Percentiles rank a stretch among this genome's conserved stretches.
phyloP scores from a whole-genome alignment of 2,329 filamentous ascomycete genomes.

The Zymoseptoria brevis region DNA sequence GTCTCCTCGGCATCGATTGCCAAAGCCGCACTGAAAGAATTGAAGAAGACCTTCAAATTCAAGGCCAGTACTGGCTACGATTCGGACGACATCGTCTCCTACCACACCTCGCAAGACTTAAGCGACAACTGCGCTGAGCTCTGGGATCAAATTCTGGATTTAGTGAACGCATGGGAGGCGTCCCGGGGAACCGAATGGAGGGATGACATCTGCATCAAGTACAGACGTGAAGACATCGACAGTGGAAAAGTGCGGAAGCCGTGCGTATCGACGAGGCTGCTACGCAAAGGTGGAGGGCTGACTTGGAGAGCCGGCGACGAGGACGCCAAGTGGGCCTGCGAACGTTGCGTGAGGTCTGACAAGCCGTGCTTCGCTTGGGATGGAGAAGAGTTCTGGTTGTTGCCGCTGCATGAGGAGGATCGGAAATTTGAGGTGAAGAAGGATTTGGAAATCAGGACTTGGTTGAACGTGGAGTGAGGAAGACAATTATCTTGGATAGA shows the following conservation, averaged over 20 bases:
- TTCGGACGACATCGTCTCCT: constrained; percentile 6
- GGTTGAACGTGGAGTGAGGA: constrained; percentile 17
- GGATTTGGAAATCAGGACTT: constrained; percentile 19
- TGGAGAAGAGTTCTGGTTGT: constrained; percentile 19
- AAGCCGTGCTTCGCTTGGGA: constrained; percentile 19
- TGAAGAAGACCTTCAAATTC: constrained; percentile 14
- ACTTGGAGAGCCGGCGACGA: constrained; percentile 17
- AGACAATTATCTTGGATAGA: background rate
- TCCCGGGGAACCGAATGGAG: constrained; percentile 16
- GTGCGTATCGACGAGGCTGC: constrained; percentile 19
- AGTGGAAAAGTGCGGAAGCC: background rate
- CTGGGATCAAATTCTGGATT: constrained; percentile 15
- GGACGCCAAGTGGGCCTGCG: constrained; percentile 20
- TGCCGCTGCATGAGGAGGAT: constrained; percentile 23
- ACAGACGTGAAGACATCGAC: background rate
- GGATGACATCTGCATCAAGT: constrained; percentile 16
- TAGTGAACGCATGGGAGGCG: constrained; percentile 17
- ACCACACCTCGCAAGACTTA: constrained; percentile 10
- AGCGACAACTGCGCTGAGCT: constrained; percentile 11
- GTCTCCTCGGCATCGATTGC: background rate
- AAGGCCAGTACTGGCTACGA: constrained; percentile 14
- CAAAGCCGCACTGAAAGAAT: background rate
- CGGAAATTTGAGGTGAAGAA: constrained; percentile 12
- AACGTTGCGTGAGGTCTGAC: constrained; percentile 16
- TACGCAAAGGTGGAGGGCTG: constrained; percentile 10